These are phyloP conservation scores for Tothia fuscella DNA, from an alignment of 2,329 filamentous ascomycete species.

Conservation along the genomic window DNA sequence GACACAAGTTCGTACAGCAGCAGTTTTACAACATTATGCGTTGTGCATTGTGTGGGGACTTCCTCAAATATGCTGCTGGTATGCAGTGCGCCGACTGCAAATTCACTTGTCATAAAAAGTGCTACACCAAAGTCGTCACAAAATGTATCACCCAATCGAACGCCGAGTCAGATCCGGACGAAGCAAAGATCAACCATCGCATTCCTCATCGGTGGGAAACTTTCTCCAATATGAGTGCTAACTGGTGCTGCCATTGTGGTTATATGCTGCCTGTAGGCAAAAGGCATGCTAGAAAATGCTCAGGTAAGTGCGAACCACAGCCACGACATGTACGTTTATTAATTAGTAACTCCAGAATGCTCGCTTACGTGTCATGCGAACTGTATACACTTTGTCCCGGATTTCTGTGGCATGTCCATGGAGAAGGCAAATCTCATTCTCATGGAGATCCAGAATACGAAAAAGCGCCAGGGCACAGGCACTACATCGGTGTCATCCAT, in stretches of 20 bases:
- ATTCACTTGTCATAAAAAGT: slow-evolving; percentile 97
- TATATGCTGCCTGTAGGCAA: slow-evolving; percentile 91
- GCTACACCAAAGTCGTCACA: slow-evolving; percentile 90
- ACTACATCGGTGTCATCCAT: slow-evolving; percentile 41
- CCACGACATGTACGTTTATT: slow-evolving; percentile 11
- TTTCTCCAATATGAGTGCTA: slow-evolving; percentile 96
- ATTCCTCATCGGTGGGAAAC: slow-evolving; percentile 94
- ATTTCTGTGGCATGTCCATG: slow-evolving; percentile 99
- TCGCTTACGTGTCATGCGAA: slow-evolving; percentile 78
- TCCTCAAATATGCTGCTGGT: slow-evolving; percentile 94
- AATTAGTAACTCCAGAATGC: slow-evolving; percentile 55
- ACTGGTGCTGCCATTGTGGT: slow-evolving; percentile 98
- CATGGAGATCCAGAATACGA: slow-evolving; percentile 70
- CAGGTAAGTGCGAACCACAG: slow-evolving; percentile 44
- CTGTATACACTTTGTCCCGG: slow-evolving; percentile 89
- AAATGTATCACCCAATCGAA: slow-evolving; percentile 99
- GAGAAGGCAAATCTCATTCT: slow-evolving; percentile 89
- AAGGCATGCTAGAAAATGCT: slow-evolving; percentile 88
- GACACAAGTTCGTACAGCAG: slow-evolving; percentile 96
- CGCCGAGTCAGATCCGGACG: slow-evolving; percentile 93
- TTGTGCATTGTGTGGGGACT: slow-evolving; percentile 92
- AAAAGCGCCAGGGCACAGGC: slow-evolving; percentile 47
- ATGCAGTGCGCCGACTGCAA: slow-evolving; percentile 99
- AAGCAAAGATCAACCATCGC: slow-evolving; percentile 98
- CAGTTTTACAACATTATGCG: slow-evolving; percentile 99